Conservation (phyloP, 306 rosid species). For the Pueraria montana region DNA sequence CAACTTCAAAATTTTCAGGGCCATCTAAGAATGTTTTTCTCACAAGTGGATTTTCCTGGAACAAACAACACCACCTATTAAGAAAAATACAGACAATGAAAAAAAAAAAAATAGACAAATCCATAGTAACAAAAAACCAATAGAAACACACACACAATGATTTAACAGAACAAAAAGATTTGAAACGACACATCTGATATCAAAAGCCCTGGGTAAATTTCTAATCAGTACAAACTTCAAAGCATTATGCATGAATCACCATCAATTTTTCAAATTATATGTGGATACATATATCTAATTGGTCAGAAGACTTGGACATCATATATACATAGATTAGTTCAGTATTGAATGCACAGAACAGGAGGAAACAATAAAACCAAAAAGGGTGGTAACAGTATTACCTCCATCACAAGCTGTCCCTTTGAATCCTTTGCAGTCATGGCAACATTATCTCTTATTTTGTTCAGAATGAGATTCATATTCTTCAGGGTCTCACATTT, state of each 20-base stretch:
- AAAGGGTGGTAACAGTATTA: conserved; percentile 46
- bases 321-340: background rate
- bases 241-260: conserved; percentile 24
- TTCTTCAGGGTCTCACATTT: conserved; percentile 69
- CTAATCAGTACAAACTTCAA: conserved; percentile 35
- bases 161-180: conserved; percentile 33
- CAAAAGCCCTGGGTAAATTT: conserved; percentile 29
- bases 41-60: conserved; percentile 62
- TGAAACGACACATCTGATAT: conserved; percentile 30
- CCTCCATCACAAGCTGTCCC: conserved; percentile 62
- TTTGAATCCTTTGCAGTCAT: conserved; percentile 60
- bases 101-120: background rate
- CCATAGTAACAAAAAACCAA: conserved; percentile 7
- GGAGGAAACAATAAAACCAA: conserved; percentile 24
- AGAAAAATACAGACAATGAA: conserved; percentile 24
- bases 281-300: background rate
- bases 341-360: conserved; percentile 6
- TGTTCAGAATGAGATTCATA: conserved; percentile 66
- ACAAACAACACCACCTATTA: conserved; percentile 33
- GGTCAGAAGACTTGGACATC: conserved; percentile 29
- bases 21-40: conserved; percentile 56
- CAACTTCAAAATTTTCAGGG: conserved; percentile 53
- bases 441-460: conserved; percentile 59
- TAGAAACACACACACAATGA: conserved; percentile 13
- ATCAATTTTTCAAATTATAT: conserved; percentile 26